phyloP scores from a whole-genome alignment of 2,329 filamentous ascomycete genomes.

The Lachnellula subtilissima region DNA sequence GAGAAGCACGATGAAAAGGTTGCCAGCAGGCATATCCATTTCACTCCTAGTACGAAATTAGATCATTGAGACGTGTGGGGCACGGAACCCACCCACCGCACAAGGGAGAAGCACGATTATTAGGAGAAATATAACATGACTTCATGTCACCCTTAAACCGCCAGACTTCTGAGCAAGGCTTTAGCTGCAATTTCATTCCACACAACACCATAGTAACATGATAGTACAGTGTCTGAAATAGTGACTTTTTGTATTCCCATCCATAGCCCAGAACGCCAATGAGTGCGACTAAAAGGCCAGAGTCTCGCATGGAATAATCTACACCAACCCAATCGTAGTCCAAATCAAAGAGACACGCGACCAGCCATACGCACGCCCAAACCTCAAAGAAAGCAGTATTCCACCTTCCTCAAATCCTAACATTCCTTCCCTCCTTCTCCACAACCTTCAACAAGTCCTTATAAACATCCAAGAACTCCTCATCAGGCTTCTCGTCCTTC shows the following conservation, averaged over 20 bases:
- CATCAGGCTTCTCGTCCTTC: constrained; percentile 43
- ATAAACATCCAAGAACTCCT: constrained; percentile 60
- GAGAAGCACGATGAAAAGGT: too few relatives aligned
- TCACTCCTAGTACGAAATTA: not conserved
- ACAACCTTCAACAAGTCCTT: constrained; percentile 61
- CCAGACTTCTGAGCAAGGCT: not conserved
- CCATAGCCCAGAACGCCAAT: constrained; percentile 6
- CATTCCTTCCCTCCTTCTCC: constrained; percentile 58
- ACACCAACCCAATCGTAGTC: constrained; percentile 2
- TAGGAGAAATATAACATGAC: not conserved
- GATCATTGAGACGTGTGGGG: not conserved
- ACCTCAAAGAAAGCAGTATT: not conserved
- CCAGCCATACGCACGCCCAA: constrained; percentile 1
- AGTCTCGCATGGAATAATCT: constrained; percentile 9
- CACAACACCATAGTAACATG: not conserved
- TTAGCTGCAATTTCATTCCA: not conserved
- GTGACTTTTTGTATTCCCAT: constrained; percentile 7
- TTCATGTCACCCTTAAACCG: not conserved
- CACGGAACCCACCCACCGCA: not conserved
- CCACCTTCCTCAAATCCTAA: constrained; percentile 25
- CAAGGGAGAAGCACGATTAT: not conserved
- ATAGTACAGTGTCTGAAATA: not conserved
- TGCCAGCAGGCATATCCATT: not conserved
- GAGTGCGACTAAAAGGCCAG: constrained; percentile 2
- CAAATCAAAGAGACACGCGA: not conserved